Conservation (phyloP, 805 yeast species). For the Wickerhamomyces sydowiorum region DNA sequence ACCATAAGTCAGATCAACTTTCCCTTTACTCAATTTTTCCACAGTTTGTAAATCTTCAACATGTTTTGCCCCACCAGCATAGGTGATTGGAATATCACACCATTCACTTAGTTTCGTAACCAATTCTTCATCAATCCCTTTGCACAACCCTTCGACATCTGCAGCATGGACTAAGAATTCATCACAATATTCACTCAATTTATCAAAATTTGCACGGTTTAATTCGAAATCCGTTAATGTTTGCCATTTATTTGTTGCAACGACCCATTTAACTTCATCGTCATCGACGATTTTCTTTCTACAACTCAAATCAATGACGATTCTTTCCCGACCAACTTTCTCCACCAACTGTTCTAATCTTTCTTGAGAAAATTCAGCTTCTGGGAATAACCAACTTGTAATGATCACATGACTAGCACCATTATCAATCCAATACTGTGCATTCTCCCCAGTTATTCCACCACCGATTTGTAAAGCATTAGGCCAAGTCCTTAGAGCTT, state of each 20-base stretch:
- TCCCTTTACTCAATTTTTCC: conserved; percentile 61
- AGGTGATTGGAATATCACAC: conserved; percentile 75
- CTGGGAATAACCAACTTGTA: conserved; percentile 85
- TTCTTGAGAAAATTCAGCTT: conserved; percentile 42
- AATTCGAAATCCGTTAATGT: conserved; percentile 67
- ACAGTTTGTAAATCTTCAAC: conserved; percentile 66
- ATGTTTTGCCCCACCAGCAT: conserved; percentile 95
- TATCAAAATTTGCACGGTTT: conserved; percentile 42
- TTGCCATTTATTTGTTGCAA: conserved; percentile 99
- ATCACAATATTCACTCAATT: conserved; percentile 60
- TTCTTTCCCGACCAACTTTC: conserved; percentile 54
- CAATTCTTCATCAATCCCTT: conserved; percentile 81
- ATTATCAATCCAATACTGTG: conserved; percentile 65
- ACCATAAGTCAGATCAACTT: conserved; percentile 89
- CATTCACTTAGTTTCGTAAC: conserved; percentile 73
- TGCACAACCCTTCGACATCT: conserved; percentile 94
- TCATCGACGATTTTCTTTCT: conserved; percentile 32
- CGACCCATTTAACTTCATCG: conserved; percentile 56
- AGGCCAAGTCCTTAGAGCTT: conserved; percentile 76
- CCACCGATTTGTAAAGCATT: conserved; percentile 81
- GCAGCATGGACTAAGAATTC: conserved; percentile 97
- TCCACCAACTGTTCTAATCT: conserved; percentile 46
- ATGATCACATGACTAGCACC: conserved; percentile 88
- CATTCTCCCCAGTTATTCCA: conserved; percentile 75
- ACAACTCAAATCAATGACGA: conserved; percentile 92